Evolutionary conservation across 2,329 filamentous ascomycete genomes (phyloP), one percentile per base, ranked within the genome.

Genomic region (Xylariaceae sp.): DNA sequence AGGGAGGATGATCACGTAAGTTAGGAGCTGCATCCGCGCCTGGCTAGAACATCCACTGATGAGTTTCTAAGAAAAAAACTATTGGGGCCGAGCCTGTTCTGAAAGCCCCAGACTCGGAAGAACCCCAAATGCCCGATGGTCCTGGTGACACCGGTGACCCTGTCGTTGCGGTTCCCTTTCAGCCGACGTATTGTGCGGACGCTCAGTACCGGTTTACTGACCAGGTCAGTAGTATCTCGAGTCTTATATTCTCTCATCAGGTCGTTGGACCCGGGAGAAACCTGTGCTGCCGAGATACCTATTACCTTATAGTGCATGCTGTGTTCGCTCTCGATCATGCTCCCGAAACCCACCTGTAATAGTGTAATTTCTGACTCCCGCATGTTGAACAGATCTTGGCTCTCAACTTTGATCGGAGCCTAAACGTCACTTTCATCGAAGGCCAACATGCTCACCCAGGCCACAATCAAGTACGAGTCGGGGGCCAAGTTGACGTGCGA

Each of bases 401-500:
- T 16, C 54, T 79, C 9, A 64, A 71, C 18, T 77, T 81, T 48
- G 66, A 64, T 37, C 56, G 59, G 14, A 62, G 67, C 14, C 73
- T 67, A n/a, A 70, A 68, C 43, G 61, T 84, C 16, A 66, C 63
- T 2, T 68, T 84, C 48, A 50, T 71, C 12, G 75, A 84, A 59
- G 70, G 67, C n/a, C 54, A 70, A 9, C 52, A 65, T 21, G 58
- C 66, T 18, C 62, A 66, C 47, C 47, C 60, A 46, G 60, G 64
- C 6, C 66, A 67, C 20, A 65, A 62, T 42, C 56, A 61, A 5
- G 74, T 81, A 32, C 69, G 68, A 6, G 67, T 83, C 45, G 73
- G 63, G 12, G 82, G 82, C 46, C 71, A 79, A 20, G 67, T 84
- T 18, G 62, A 81, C 42, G 51, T 84, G 42, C 75, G 78, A 44